Conservation (phyloP, 2,329 filamentous ascomycete species). For the Botrytis pseudocinerea region DNA sequence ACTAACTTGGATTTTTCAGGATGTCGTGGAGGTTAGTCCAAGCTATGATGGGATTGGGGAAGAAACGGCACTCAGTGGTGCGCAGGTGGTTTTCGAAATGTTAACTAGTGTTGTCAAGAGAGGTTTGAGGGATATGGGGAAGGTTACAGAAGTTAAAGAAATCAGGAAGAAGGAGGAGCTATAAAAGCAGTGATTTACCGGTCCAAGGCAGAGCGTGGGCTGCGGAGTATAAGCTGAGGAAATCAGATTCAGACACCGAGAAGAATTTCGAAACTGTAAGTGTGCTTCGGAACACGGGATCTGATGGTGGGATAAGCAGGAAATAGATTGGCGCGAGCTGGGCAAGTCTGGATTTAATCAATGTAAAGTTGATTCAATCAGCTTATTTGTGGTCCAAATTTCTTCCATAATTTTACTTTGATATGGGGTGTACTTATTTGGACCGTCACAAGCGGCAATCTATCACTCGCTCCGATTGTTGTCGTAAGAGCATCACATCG, state of each 20-base stretch:
- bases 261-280: not conserved
- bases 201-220: not conserved
- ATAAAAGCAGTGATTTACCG: not conserved
- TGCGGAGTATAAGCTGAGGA: not conserved
- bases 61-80: conserved; percentile 78
- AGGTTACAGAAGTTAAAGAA: not conserved
- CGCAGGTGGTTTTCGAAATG: conserved; percentile 85
- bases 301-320: not conserved
- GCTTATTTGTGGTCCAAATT: not conserved
- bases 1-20: conserved; percentile 41
- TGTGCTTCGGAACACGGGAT: not conserved
- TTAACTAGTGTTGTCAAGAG: conserved; percentile 72
- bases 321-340: not conserved
- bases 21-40: conserved; percentile 86
- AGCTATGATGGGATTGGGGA: conserved; percentile 81
- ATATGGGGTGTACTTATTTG: not conserved
- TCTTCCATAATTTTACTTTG: not conserved
- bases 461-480: not conserved
- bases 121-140: conserved; percentile 44
- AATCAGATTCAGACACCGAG: not conserved
- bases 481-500: not conserved
- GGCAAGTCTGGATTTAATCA: not conserved
- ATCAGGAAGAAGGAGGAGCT: not conserved
- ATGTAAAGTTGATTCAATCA: not conserved
- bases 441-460: not conserved